A percentile compares a stretch with the other conserved stretches of the same genome.
Evolutionary conservation across 2,329 filamentous ascomycete genomes (phyloP).

Genomic region (Xylariaceae sp.): DNA sequence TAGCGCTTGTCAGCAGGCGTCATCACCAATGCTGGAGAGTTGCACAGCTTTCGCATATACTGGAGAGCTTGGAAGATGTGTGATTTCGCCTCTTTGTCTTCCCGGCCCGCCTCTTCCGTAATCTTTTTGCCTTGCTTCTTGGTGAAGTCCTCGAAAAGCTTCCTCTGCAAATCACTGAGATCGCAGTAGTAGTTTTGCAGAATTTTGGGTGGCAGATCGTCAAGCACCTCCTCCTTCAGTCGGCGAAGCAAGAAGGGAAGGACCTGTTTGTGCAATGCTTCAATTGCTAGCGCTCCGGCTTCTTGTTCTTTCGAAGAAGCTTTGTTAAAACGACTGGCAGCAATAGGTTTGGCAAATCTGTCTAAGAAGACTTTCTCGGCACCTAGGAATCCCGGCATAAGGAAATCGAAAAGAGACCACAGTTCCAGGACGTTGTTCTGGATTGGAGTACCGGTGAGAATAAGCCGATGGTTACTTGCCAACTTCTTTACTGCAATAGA

Average conservation of each 20-base stretch:
- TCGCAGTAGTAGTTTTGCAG: conserved; percentile 99
- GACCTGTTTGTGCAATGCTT: conserved; percentile 98
- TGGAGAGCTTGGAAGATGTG: conserved; percentile 99
- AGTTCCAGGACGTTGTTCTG: conserved; percentile 94
- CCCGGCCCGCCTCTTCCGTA: conserved; percentile 73
- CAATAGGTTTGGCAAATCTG: conserved; percentile 90
- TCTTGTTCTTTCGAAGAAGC: conserved; percentile 98
- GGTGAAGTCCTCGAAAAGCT: conserved; percentile 92
- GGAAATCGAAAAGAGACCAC: conserved; percentile 97
- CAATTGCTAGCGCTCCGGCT: conserved; percentile 89
- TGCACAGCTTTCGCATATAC: conserved; percentile 99
- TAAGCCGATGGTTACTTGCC: conserved; percentile 87
- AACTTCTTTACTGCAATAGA: conserved; percentile 88
- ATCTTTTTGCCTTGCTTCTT: conserved; percentile 90
- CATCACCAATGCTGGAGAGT: conserved; percentile 93
- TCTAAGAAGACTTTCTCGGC: conserved; percentile 94
- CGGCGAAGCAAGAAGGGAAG: conserved; percentile 92
- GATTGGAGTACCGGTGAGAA: conserved; percentile 94
- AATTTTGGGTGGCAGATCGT: conserved; percentile 96
- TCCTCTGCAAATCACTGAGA: conserved; percentile 88
- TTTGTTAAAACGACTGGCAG: conserved; percentile 90
- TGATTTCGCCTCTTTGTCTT: conserved; percentile 91
- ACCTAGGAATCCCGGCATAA: conserved; percentile 97
- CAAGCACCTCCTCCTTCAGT: conserved; percentile 94
- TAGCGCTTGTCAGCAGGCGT: conserved; percentile 91